Evolutionary conservation across 768 basidiomycete genomes (phyloP), one percentile per base, ranked within the genome.

Genomic region (Lanmaoa rubissima): DNA sequence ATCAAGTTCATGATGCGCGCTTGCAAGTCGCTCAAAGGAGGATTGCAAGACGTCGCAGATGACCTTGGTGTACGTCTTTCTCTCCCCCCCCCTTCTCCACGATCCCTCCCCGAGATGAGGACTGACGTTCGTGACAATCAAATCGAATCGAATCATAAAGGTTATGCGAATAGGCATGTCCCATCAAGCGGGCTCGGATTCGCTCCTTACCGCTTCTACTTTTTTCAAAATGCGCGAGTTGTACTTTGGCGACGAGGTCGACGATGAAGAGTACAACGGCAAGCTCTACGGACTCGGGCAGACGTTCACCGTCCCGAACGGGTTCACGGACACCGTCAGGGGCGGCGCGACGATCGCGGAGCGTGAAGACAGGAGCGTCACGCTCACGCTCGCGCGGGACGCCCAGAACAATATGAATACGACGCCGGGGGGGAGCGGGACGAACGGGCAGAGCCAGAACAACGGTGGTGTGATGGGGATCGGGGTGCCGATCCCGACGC

Each of bases 171-270:
- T 94, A 72, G 94, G 93, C 6, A 82, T 86, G 21, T 91, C 93
- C 53, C 94, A 97, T 73, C 96, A 97, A 76, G 94, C 96, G 11
- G 96, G 97, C 14, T 95, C 93, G n/a, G 97, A 98, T 69, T 93
- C 91, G 14, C 86, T 98, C 41, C 82, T 99, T 45, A 98, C 95
- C 8, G 85, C 94, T 3, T 85, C 88, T 2, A 92, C 92, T 0
- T 98, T 98, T 76, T 98, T 98, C 87, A 91, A 94, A 73, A 92
- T 98, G 83, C 85, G 92, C 31, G 86, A 93, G 62, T 73, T 89
- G 16, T 98, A 94, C 75, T 99, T 99, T 76, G 84, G 87, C 59
- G 90, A 94, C 69, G 77, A 83, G n/a, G 81, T 97, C 51, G 92
- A 98, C 69, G 89, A 94, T 55, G 74, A 68, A 2, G 88, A 91